phyloP scores from a whole-genome alignment of 2,329 filamentous ascomycete genomes.

The Hypoxylon sp. region DNA sequence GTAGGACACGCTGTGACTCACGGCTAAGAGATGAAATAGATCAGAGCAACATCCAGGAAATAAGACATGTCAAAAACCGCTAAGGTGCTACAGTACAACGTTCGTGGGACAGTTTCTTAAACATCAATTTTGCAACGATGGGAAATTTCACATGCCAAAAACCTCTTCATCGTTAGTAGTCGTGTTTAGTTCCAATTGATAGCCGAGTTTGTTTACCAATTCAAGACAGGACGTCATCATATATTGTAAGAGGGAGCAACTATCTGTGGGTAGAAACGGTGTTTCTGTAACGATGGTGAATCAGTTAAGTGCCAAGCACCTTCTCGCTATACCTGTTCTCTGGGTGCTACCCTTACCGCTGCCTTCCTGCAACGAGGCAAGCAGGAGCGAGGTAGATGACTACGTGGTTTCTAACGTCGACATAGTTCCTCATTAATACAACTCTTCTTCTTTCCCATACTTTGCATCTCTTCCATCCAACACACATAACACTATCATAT shows the following conservation, averaged over 20 bases:
- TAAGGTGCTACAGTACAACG: constrained; percentile 4
- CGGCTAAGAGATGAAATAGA: neutral
- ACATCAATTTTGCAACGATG: neutral
- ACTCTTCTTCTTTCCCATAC: constrained; percentile 3
- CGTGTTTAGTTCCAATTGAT: neutral
- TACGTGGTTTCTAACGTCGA: constrained; percentile 4
- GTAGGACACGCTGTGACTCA: neutral
- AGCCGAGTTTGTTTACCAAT: neutral
- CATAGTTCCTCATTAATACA: neutral
- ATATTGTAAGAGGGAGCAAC: neutral
- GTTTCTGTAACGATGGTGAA: neutral
- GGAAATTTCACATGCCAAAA: constrained; percentile 14
- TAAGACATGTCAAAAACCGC: neutral
- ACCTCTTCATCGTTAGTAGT: neutral
- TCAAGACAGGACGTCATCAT: constrained; percentile 9
- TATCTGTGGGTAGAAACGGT: neutral
- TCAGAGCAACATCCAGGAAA: neutral
- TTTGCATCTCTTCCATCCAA: constrained; percentile 1
- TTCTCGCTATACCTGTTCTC: neutral
- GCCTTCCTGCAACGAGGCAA: constrained; percentile 5
- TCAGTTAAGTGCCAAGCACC: neutral
- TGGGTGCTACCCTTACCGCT: neutral
- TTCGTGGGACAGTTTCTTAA: neutral
- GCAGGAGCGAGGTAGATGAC: constrained; percentile 20
- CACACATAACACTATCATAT: constrained; percentile 1